A percentile compares a stretch with the other conserved stretches of the same genome.
Evolutionary conservation across 139 green algal species (phyloP).

Genomic region (Chlamydomonas eustigma): DNA sequence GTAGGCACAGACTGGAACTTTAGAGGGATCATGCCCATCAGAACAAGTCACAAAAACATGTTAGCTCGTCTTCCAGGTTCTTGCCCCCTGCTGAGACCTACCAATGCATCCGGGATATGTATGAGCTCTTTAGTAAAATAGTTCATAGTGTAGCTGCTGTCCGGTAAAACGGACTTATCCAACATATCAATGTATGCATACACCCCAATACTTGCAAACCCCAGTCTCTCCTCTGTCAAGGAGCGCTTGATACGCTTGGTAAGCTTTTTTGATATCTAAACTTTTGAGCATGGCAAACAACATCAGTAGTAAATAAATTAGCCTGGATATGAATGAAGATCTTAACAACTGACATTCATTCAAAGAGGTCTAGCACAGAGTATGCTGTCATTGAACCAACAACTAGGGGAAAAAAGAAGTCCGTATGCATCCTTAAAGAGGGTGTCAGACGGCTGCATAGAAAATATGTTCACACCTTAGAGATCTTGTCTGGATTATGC

Average conservation of each 20-base stretch:
- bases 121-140: constrained; percentile 54
- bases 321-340: not conserved
- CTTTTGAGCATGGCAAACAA: not conserved
- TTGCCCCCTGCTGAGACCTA: no score
- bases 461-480: constrained; percentile 52
- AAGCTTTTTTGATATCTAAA: constrained; percentile 49
- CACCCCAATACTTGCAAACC: constrained; percentile 49
- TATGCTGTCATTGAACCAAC: no score
- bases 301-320: not conserved
- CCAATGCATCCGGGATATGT: constrained; percentile 40
- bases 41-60: no score
- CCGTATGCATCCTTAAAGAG: no score
- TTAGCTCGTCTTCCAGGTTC: no score
- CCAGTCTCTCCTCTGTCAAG: constrained; percentile 26
- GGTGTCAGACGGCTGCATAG: no score
- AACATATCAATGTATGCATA: constrained; percentile 48
- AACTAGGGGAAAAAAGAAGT: no score
- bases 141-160: constrained; percentile 41
- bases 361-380: no score
- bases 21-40: no score
- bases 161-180: constrained; percentile 26
- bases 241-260: constrained; percentile 36
- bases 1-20: no score
- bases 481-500: constrained; percentile 41
- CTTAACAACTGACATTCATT: no score